phyloP scores from a whole-genome alignment of 2,329 filamentous ascomycete genomes.

The Pestalotiopsis sp. region DNA sequence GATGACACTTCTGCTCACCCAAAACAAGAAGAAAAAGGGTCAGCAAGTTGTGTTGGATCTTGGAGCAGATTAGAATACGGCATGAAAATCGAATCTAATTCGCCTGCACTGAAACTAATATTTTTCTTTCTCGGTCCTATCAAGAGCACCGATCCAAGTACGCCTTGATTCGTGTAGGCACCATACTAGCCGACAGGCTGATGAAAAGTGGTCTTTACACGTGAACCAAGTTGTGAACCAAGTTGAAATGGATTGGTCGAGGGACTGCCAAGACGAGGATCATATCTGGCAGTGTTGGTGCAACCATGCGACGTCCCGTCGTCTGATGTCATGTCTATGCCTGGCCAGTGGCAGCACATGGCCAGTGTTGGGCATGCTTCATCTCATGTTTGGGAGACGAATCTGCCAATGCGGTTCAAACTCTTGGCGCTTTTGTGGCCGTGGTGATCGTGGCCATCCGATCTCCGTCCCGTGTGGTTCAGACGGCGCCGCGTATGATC shows the following conservation, averaged over 20 bases:
- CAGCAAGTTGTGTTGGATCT: too few species aligned
- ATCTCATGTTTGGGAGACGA: constrained; percentile 1
- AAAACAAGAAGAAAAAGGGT: too few species aligned
- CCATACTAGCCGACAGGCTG: too few species aligned
- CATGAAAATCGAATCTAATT: too few species aligned
- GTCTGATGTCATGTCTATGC: background rate
- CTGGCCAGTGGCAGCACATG: background rate
- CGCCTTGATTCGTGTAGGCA: too few species aligned
- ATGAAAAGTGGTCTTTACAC: too few species aligned
- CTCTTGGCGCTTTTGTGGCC: background rate
- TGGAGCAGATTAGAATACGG: too few species aligned
- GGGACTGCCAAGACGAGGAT: background rate
- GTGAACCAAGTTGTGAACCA: background rate
- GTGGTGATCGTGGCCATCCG: background rate
- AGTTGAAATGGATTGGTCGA: background rate
- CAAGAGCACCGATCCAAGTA: too few species aligned
- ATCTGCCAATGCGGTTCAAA: background rate
- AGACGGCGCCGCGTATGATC: constrained; percentile 10
- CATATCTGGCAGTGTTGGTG: background rate
- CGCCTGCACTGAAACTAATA: too few species aligned
- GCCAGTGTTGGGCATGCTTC: background rate
- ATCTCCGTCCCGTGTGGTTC: constrained; percentile 7
- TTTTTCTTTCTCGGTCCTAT: too few species aligned
- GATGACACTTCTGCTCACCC: too few species aligned
- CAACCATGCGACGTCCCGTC: background rate